Evolutionary conservation across 2,329 filamentous ascomycete genomes (phyloP).

Genomic region (Thelonectria rubi): DNA sequence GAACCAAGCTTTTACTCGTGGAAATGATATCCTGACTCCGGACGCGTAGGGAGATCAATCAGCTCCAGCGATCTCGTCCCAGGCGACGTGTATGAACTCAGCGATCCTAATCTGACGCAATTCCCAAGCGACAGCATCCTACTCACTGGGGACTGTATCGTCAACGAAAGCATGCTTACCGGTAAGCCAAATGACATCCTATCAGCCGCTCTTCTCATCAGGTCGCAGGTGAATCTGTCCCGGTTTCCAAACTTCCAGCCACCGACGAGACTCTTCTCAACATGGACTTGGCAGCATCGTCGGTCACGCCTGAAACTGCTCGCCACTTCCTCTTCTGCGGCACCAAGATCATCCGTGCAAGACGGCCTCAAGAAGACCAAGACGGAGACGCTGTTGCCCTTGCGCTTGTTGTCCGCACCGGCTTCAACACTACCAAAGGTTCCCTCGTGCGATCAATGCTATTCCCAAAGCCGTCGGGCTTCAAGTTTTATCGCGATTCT

Average conservation of each 20-base stretch:
- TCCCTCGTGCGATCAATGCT: constrained; percentile 96
- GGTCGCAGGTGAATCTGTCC: constrained; percentile 82
- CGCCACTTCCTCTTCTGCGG: constrained; percentile 94
- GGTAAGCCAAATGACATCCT: constrained; percentile 48
- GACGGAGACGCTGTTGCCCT: constrained; percentile 90
- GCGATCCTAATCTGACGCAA: constrained; percentile 86
- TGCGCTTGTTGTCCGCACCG: constrained; percentile 90
- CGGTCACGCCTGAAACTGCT: constrained; percentile 83
- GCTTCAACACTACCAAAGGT: constrained; percentile 97
- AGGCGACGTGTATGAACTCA: constrained; percentile 96
- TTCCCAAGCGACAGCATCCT: constrained; percentile 93
- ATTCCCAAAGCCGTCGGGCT: constrained; percentile 96
- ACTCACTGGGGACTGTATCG: constrained; percentile 93
- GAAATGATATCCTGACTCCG: background rate
- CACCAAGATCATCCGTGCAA: constrained; percentile 91
- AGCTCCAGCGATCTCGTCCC: constrained; percentile 89
- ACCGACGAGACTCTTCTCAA: constrained; percentile 80
- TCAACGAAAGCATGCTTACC: constrained; percentile 99
- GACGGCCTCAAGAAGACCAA: constrained; percentile 85
- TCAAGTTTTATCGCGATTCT: constrained; percentile 98
- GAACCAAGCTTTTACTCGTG: background rate
- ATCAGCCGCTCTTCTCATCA: constrained; percentile 41
- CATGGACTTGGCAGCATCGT: constrained; percentile 81
- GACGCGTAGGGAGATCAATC: constrained; percentile 75
- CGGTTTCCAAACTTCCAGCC: constrained; percentile 89